Percentiles rank a stretch among this genome's conserved stretches.
Evolutionary conservation across 2,329 filamentous ascomycete genomes (phyloP).

Genomic region (Cylindrodendrum hubeiense): DNA sequence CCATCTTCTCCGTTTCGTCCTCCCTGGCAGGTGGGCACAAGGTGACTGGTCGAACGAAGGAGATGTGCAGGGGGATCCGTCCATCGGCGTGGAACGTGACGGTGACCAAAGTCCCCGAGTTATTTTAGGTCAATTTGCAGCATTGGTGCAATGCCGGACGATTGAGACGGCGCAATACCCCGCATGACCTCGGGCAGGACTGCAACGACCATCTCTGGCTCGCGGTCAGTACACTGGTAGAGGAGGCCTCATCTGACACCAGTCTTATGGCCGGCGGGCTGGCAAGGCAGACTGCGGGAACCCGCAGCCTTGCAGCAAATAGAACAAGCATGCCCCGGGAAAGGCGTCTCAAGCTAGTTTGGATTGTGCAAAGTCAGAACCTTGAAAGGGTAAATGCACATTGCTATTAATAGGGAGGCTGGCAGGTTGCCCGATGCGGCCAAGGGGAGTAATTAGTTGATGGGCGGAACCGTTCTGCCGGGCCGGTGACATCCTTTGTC

Average conservation of each 20-base stretch:
- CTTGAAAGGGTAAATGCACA: conserved; percentile 22
- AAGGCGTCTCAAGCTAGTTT: conserved; percentile 26
- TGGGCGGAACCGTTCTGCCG: conserved; percentile 23
- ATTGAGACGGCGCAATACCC: conserved; percentile 1
- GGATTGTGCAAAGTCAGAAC: conserved; percentile 19
- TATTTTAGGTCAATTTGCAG: conserved; percentile 20
- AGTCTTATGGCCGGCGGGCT: conserved; percentile 15
- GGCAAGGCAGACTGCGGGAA: conserved; percentile 38
- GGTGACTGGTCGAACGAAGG: background rate
- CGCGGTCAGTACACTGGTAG: background rate
- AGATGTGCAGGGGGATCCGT: background rate
- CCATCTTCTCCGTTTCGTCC: conserved; percentile 4
- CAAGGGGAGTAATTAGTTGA: background rate
- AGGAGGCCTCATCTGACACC: conserved; percentile 39
- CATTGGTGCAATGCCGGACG: conserved; percentile 10
- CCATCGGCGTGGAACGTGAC: conserved; percentile 1
- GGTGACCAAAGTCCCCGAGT: conserved; percentile 12
- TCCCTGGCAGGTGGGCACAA: conserved; percentile 10
- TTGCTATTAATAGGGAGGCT: conserved; percentile 24
- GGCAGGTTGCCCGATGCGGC: conserved; percentile 17
- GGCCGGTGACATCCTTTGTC: conserved; percentile 5
- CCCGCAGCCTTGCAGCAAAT: conserved; percentile 38
- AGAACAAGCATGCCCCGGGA: conserved; percentile 24
- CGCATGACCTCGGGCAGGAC: conserved; percentile 2
- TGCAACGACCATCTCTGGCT: conserved; percentile 3